Evolutionary conservation across 352 stramenopile species (phyloP).

Genomic region (Globisporangium abappressorium): DNA sequence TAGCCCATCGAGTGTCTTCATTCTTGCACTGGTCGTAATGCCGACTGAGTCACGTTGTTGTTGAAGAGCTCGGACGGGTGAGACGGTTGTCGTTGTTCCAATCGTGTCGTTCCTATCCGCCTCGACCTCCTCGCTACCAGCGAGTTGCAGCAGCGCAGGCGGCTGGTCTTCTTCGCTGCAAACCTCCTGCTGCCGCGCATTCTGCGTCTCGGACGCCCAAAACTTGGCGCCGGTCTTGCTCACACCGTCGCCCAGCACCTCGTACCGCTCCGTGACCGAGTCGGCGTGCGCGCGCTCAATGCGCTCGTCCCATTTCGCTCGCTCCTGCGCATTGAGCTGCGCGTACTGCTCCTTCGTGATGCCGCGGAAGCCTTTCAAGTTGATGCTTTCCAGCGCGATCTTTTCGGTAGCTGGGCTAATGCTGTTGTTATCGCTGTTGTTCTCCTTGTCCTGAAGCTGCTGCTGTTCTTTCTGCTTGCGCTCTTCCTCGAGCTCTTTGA

Average conservation of each 20-base stretch:
- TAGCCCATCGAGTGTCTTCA: neutral
- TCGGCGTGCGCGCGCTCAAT: conserved; percentile 52
- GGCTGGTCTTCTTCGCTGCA: neutral
- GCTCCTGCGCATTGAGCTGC: conserved; percentile 36
- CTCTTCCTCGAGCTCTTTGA: conserved; percentile 54
- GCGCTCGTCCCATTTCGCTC: conserved; percentile 52
- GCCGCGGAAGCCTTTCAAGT: conserved; percentile 52
- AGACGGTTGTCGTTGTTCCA: neutral
- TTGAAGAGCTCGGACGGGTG: neutral
- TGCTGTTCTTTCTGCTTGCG: conserved; percentile 18
- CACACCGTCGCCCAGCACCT: conserved; percentile 48
- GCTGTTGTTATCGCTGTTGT: neutral
- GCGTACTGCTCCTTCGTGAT: conserved; percentile 68
- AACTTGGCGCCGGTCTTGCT: conserved; percentile 40
- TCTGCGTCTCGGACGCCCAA: conserved; percentile 31
- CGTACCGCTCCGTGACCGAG: conserved; percentile 29
- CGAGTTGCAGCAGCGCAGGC: neutral
- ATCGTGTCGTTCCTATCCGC: too few relatives aligned
- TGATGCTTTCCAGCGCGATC: conserved; percentile 17
- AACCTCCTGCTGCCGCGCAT: neutral
- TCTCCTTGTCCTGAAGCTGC: conserved; percentile 35
- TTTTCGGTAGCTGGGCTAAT: conserved; percentile 10
- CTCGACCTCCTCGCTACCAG: neutral
- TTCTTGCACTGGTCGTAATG: neutral
- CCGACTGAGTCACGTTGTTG: neutral